Evolutionary conservation across 768 basidiomycete genomes (phyloP).

Genomic region (Strobilomyces echinocephalus): DNA sequence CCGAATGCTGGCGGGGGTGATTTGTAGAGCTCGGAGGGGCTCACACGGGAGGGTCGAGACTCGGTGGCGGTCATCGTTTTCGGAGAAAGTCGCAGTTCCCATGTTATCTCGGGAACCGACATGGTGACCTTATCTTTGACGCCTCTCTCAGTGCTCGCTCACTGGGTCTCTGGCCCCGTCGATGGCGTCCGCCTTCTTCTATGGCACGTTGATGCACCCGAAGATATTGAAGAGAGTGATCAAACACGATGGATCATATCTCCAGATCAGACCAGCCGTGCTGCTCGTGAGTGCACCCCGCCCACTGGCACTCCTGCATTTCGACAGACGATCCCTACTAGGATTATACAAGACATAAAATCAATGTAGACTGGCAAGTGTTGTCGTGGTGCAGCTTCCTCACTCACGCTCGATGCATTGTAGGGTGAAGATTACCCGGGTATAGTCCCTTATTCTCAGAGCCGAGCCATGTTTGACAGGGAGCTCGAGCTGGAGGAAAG

Average conservation of each 20-base stretch:
- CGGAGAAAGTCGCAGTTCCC: background rate
- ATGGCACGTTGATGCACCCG: conserved; percentile 89
- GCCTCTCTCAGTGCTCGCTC: too few species aligned
- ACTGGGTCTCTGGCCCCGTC: background rate
- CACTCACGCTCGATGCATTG: conserved; percentile 6
- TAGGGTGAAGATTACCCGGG: conserved; percentile 81
- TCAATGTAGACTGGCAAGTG: conserved; percentile 45
- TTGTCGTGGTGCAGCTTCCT: background rate
- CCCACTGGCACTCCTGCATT: background rate
- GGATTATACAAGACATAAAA: conserved; percentile 79
- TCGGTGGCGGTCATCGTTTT: conserved; percentile 4
- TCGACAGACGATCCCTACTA: conserved; percentile 34
- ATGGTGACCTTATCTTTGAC: background rate
- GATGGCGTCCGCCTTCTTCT: conserved; percentile 66
- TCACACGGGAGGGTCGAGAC: background rate
- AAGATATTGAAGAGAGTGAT: conserved; percentile 76
- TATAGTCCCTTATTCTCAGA: conserved; percentile 56
- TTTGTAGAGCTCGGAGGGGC: conserved; percentile 17
- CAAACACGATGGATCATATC: conserved; percentile 54
- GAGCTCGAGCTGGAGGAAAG: conserved; percentile 57
- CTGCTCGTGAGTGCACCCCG: conserved; percentile 49
- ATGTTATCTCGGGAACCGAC: conserved; percentile 1
- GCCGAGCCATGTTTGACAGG: conserved; percentile 42
- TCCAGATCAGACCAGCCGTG: conserved; percentile 70
- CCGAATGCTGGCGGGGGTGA: conserved; percentile 47